A percentile compares a stretch with the other conserved stretches of the same genome.
These are phyloP conservation scores for Remersonia thermophila DNA, from an alignment of 2,329 filamentous ascomycete species.

Conservation along the genomic window DNA sequence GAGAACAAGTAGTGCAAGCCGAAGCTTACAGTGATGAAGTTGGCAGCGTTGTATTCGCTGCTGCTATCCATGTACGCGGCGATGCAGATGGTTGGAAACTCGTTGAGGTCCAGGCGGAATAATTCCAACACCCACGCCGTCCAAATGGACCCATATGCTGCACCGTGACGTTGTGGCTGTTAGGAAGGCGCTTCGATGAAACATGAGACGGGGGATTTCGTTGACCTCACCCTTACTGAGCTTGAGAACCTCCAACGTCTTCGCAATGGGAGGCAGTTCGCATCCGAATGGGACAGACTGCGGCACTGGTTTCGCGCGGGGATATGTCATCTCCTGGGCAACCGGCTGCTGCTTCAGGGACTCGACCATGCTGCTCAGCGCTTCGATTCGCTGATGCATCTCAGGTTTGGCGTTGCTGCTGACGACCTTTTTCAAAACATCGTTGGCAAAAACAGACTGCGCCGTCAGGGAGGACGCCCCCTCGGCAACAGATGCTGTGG, in stretches of 20 bases:
- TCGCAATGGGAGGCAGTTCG: conserved; percentile 12
- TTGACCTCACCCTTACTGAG: conserved; percentile 8
- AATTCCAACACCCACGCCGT: conserved; percentile 29
- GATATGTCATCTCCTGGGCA: conserved; percentile 18
- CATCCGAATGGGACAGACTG: conserved; percentile 3
- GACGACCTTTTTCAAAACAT: conserved; percentile 29
- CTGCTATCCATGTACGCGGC: conserved; percentile 41
- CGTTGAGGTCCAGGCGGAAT: conserved; percentile 33
- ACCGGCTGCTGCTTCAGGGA: conserved; percentile 18
- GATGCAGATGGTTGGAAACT: conserved; percentile 26
- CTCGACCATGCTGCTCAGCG: conserved; percentile 22
- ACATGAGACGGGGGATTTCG: no score
- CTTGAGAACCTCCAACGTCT: conserved; percentile 10
- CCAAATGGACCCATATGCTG: conserved; percentile 1
- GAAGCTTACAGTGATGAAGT: conserved; percentile 37
- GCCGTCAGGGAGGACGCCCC: conserved; percentile 34
- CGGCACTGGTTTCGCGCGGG: conserved; percentile 9
- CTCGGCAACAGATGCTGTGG: conserved; percentile 23
- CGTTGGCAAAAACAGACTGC: conserved; percentile 34
- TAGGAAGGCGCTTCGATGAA: no score
- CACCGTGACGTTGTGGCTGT: neutral
- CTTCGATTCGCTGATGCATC: conserved; percentile 24
- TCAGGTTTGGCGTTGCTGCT: conserved; percentile 20
- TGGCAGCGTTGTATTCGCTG: conserved; percentile 34
- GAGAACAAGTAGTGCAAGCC: conserved; percentile 38